Percentiles rank a stretch among this genome's conserved stretches.
phyloP scores from a whole-genome alignment of 768 basidiomycete species.

The Gloeopeniophorella convolvens region DNA sequence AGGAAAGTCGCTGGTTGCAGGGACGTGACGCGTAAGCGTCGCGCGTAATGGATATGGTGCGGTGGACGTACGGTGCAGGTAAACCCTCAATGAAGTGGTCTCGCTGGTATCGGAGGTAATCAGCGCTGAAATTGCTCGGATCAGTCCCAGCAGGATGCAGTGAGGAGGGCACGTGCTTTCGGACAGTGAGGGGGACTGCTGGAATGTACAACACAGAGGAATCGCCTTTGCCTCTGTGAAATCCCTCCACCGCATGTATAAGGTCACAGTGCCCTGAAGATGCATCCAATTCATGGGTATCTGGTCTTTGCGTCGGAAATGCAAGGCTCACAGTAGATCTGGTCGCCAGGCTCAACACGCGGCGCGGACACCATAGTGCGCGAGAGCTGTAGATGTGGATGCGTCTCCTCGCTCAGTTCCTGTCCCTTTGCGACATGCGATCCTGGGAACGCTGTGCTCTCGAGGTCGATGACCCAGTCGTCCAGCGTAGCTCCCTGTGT shows the following conservation, averaged over 20 bases:
- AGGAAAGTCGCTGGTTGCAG: slow-evolving; percentile 46
- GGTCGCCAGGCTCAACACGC: slow-evolving; percentile 67
- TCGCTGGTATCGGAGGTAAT: slow-evolving; percentile 57
- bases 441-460: slow-evolving; percentile 25
- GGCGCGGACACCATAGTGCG: slow-evolving; percentile 67
- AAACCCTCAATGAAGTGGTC: slow-evolving; percentile 52
- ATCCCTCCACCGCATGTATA: slow-evolving; percentile 40
- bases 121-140: slow-evolving; percentile 29
- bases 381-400: slow-evolving; percentile 62
- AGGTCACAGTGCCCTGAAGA: slow-evolving; percentile 32
- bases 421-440: slow-evolving; percentile 30
- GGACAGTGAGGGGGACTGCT: slow-evolving; percentile 57
- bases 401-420: slow-evolving; percentile 44
- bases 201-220: slow-evolving; percentile 79
- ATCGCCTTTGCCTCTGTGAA: slow-evolving; percentile 48
- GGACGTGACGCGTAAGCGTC: neutral
- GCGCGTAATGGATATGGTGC: too few relatives aligned
- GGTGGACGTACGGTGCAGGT: slow-evolving; percentile 42
- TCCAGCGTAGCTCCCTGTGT: slow-evolving; percentile 31
- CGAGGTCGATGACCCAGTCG: slow-evolving; percentile 27
- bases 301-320: neutral
- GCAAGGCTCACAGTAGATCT: slow-evolving; percentile 55
- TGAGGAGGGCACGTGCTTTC: slow-evolving; percentile 27
- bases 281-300: too few relatives aligned
- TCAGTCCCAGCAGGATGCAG: neutral